Percentiles rank a stretch among this genome's conserved stretches.
Conservation (phyloP, 257 asterid species). For the Solanum pennellii region DNA sequence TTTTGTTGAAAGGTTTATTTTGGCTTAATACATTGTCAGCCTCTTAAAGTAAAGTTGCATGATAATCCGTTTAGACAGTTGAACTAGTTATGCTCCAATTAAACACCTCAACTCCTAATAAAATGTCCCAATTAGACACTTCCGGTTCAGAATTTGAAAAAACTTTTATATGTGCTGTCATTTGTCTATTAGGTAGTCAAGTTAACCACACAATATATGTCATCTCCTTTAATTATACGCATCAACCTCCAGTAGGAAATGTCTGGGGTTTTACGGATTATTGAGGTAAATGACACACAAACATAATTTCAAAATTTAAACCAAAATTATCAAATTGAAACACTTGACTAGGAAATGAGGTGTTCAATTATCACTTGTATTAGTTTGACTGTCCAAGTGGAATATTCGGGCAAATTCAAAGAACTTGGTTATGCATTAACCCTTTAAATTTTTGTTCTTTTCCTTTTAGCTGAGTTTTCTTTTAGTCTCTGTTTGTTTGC, state of each 20-base stretch:
- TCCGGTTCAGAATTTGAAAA: neutral
- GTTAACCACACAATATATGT: neutral
- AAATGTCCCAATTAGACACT: neutral
- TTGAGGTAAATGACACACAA: neutral
- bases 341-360: neutral
- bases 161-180: neutral
- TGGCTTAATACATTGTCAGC: neutral
- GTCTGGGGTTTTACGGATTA: neutral
- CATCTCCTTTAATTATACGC: neutral
- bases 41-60: neutral
- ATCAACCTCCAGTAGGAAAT: neutral
- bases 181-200: neutral
- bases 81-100: neutral
- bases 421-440: neutral
- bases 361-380: neutral
- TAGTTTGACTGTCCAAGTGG: neutral
- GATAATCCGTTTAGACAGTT: neutral
- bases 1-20: neutral
- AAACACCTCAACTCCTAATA: neutral
- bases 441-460: neutral
- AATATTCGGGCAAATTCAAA: neutral
- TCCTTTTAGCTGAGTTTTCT: neutral
- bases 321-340: neutral
- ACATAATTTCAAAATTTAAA: neutral
- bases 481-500: neutral